A percentile compares a stretch with the other conserved stretches of the same genome.
Conservation (phyloP, 129 eudicot species). For the Flaveria sonorensis region DNA sequence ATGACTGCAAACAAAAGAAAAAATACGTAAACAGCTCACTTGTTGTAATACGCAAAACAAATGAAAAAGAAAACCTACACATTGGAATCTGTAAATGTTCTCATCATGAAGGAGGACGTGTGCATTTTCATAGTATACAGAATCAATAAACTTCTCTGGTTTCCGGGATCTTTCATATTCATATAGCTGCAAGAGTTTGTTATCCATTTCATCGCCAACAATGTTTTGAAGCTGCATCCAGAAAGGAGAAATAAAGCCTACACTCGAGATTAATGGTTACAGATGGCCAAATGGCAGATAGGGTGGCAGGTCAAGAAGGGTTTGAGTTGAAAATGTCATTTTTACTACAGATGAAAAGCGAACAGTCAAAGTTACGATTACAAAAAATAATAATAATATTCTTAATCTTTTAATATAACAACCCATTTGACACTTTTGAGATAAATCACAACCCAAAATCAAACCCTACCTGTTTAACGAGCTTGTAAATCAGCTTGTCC, state of each 20-base stretch:
- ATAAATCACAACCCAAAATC: background rate
- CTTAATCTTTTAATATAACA: no score
- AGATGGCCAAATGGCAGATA: background rate
- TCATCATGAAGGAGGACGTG: constrained; percentile 89
- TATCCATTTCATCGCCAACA: constrained; percentile 80
- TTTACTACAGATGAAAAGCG: background rate
- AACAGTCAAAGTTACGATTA: background rate
- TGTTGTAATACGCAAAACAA: background rate
- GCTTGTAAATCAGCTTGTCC: constrained; percentile 89
- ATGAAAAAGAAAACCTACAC: constrained; percentile 52
- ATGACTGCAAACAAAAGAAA: constrained; percentile 48
- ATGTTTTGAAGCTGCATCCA: constrained; percentile 85
- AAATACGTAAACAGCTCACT: background rate
- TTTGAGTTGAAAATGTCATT: background rate
- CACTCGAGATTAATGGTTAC: constrained; percentile 1
- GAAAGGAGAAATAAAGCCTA: constrained; percentile 13
- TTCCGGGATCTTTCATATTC: constrained; percentile 85
- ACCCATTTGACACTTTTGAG: background rate
- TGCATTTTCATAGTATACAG: constrained; percentile 89
- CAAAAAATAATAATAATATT: background rate
- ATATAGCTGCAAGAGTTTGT: constrained; percentile 75
- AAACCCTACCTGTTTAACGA: constrained; percentile 83
- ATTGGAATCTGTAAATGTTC: constrained; percentile 85
- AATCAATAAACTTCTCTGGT: constrained; percentile 70
- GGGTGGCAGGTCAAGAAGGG: background rate